phyloP scores from a whole-genome alignment of 2,329 filamentous ascomycete genomes.

The Chaetomiaceae sp. region DNA sequence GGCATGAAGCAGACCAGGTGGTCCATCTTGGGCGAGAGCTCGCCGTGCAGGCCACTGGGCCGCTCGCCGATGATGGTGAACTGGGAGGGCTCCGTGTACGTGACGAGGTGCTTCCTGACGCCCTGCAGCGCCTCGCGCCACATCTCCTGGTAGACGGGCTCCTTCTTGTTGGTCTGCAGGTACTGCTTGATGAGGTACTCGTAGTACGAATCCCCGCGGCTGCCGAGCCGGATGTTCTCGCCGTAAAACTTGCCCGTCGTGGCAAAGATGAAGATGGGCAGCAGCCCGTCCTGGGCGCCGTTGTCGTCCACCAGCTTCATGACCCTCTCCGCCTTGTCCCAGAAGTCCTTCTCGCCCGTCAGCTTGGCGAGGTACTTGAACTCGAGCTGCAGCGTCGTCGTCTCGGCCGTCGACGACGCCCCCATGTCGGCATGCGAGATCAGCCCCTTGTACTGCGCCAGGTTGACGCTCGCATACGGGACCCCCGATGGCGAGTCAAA shows the following conservation, averaged over 20 bases:
- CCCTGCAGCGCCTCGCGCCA: slow-evolving; percentile 84
- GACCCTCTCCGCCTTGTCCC: slow-evolving; percentile 85
- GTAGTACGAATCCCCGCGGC: slow-evolving; percentile 95
- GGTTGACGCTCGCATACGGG: slow-evolving; percentile 84
- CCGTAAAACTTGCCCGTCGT: slow-evolving; percentile 74
- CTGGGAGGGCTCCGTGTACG: slow-evolving; percentile 74
- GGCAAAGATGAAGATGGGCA: slow-evolving; percentile 88
- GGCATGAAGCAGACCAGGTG: slow-evolving; percentile 97
- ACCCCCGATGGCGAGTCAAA: slow-evolving; percentile 85
- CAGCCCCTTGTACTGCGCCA: slow-evolving; percentile 71
- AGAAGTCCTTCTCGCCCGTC: slow-evolving; percentile 87
- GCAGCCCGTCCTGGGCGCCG: slow-evolving; percentile 69
- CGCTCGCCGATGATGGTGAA: slow-evolving; percentile 90
- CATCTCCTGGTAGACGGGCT: slow-evolving; percentile 83
- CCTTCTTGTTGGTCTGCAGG: slow-evolving; percentile 82
- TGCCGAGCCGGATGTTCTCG: slow-evolving; percentile 83
- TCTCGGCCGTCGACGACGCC: slow-evolving; percentile 89
- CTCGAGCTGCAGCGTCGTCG: slow-evolving; percentile 87
- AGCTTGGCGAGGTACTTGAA: slow-evolving; percentile 96
- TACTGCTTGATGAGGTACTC: slow-evolving; percentile 99
- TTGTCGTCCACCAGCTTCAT: slow-evolving; percentile 89
- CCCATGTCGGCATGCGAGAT: slow-evolving; percentile 79
- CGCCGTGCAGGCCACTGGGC: slow-evolving; percentile 62
- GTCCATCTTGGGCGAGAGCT: slow-evolving; percentile 87
- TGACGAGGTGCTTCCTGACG: slow-evolving; percentile 85